Evolutionary conservation across 495 filamentous ascomycete genomes (phyloP), one percentile per base, ranked within the genome.

Genomic region (Bathelium albidoporum): DNA sequence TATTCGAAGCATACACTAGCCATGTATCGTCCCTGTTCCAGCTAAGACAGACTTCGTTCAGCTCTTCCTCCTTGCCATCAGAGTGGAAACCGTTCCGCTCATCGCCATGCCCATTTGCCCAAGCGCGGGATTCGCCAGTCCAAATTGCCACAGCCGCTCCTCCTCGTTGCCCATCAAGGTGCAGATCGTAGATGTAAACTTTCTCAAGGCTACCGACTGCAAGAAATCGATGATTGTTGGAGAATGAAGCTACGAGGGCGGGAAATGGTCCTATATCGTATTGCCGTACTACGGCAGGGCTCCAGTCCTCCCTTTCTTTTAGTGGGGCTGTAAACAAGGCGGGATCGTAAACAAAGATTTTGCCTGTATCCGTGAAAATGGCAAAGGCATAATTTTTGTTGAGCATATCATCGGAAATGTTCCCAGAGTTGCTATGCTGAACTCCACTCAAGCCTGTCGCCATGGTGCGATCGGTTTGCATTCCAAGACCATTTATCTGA

Each of bases 21-120:
- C 83, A 86, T 67, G 87, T 84, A 1, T 89, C 87, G 71, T 89
- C 83, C 0, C 81, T 78, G 75, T 93, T 88, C 90, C 90, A 95
- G 55, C 82, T 81, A 22, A 93, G 70, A 63, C 82, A 85, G 44
- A 85, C 81, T 62, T 73, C 67, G 34, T 66, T 61, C 64, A 68
- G 61, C 41, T 60, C 62, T 2, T 73, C 73, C n/a, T 76, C 77
- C 64, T 79, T 78, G 26, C 77, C 77, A 55, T 74, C 77, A 64
- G 77, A 80, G 14, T 72, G 66, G 18, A 65, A 36, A 28, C 69
- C 69, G 20, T 73, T 74, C 41, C 68, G 58, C 2, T 63, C 66
- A 32, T 70, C 66, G n/a, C 73, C 72, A 52, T 78, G 75, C 16
- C 64, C 63, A 16, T 74, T 68, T 31, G 72, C 73, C 26, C 43